Evolutionary conservation across 257 asterid species (phyloP), one percentile per base, ranked within the genome.

Genomic region (Primulina huaijiensis): DNA sequence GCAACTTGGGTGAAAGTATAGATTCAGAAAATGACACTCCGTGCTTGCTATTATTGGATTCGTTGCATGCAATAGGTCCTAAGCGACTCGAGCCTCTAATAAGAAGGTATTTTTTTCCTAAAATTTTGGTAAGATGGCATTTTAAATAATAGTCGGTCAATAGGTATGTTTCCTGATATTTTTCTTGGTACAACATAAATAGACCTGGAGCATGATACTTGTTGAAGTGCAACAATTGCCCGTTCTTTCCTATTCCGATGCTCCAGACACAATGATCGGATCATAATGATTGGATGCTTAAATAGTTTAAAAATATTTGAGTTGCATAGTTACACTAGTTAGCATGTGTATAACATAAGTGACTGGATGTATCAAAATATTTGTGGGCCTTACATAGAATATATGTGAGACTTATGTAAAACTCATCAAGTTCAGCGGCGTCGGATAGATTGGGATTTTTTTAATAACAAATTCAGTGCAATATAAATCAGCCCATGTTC

Each of bases 31-130:
- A 72, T 40, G 68, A 46, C 21, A 63, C 75, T 72, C 92, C 87
- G 20, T 88, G 95, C 77, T 76, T 87, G 87, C 77, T 90, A 77
- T 82, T 87, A 63, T 77, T 88, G 75, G 96, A 90, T 80, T 88
- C 96, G 4, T 62, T 87, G 76, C 90, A 82, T 17, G 43, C 67
- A 34, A 61, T 69, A 8, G 80, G 80, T 69, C 70, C 86, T n/a
- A 65, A 27, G 58, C 75, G 78, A 70, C 87, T 87, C 58, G 92
- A 83, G 79, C 84, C 90, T 25, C 69, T 43, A 35, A 87, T 84
- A 74, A 82, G 89, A 73, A 84, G 84, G 96, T 84, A 72, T 2
- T 53, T 2, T 53, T 14, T 14, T 5, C 57, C 21, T 50, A 5
- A 14, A 50, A 17, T 16, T 14, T 50, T 50, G 8, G 57, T 38